Evolutionary conservation across 805 yeast genomes (phyloP).

Genomic region (Kodamaea kaohsiungensis): DNA sequence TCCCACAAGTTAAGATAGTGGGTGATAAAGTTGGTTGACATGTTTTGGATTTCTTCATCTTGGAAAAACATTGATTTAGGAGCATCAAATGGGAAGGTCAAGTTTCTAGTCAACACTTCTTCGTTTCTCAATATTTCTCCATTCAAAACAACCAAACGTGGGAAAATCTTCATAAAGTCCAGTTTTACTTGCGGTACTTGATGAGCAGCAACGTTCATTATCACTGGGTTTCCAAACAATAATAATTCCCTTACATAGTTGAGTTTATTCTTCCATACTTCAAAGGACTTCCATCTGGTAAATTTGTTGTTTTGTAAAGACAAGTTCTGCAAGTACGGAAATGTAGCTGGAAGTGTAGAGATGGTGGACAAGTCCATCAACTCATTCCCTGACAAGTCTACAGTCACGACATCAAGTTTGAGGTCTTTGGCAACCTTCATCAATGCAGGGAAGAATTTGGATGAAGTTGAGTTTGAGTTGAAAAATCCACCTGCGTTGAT

Average conservation of each 20-base stretch:
- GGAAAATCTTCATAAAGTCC: constrained; percentile 73
- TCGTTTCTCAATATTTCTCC: constrained; percentile 80
- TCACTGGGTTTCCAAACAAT: constrained; percentile 78
- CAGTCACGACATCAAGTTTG: constrained; percentile 62
- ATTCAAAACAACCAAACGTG: constrained; percentile 76
- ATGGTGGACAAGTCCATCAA: constrained; percentile 61
- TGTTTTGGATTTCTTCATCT: constrained; percentile 63
- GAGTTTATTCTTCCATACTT: constrained; percentile 77
- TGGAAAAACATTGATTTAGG: constrained; percentile 79
- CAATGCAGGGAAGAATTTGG: constrained; percentile 88
- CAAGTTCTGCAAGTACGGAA: constrained; percentile 74
- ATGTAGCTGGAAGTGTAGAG: constrained; percentile 66
- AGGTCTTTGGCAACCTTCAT: constrained; percentile 71
- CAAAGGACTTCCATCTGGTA: constrained; percentile 57
- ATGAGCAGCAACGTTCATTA: constrained; percentile 24
- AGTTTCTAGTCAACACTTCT: constrained; percentile 50
- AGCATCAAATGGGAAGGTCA: constrained; percentile 54
- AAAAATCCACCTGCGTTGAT: constrained; percentile 66
- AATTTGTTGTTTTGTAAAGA: constrained; percentile 79
- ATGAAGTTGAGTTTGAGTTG: constrained; percentile 56
- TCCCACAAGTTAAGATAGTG: constrained; percentile 85
- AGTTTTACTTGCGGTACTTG: constrained; percentile 46
- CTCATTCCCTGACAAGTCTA: constrained; percentile 63
- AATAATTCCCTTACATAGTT: constrained; percentile 72
- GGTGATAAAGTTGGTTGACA: constrained; percentile 76